Evolutionary conservation across 2,329 filamentous ascomycete species (phyloP).

Genomic region (Conoideocrella luteorostrata): DNA sequence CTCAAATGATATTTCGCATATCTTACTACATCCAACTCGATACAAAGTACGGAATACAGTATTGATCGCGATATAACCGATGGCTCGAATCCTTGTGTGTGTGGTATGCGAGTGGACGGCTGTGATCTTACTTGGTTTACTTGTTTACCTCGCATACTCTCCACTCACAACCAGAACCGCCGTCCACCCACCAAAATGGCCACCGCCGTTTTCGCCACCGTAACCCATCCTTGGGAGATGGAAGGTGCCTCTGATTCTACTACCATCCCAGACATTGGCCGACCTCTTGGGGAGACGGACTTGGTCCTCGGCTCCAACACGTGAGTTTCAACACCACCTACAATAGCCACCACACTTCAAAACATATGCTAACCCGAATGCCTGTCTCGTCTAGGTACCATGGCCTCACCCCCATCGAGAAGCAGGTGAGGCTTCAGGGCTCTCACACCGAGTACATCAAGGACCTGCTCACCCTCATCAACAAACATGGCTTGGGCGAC

Average conservation of each 20-base stretch:
- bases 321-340: neutral
- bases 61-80: too few species aligned
- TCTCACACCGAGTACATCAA: neutral
- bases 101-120: too few species aligned
- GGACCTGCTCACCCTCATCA: too few species aligned
- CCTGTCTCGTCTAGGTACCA: neutral
- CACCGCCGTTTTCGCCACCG: neutral
- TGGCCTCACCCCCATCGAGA: neutral
- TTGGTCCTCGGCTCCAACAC: neutral
- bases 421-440: neutral
- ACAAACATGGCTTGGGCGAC: too few species aligned
- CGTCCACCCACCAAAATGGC: neutral
- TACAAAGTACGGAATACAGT: neutral
- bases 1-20: neutral
- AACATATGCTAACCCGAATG: neutral
- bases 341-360: neutral
- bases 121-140: neutral
- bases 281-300: neutral
- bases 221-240: neutral
- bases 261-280: neutral
- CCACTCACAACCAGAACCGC: neutral
- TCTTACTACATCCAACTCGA: neutral
- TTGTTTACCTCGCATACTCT: neutral
- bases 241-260: neutral
- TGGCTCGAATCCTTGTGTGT: too few species aligned